Evolutionary conservation across 331 rosid genomes (phyloP), one percentile per base, ranked within the genome.

Genomic region (Arachis monticola): DNA sequence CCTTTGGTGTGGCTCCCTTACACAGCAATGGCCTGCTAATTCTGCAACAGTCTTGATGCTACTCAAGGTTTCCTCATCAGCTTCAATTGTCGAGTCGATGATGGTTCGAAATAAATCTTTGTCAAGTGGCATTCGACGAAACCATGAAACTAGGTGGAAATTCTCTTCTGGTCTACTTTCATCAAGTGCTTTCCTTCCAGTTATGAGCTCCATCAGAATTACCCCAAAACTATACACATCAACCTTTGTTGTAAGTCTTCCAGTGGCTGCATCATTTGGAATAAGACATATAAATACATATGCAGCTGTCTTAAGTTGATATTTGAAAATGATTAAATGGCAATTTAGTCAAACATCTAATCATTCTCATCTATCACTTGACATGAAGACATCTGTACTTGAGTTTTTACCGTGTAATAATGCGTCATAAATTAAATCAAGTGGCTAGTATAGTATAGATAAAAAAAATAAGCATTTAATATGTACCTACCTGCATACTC

Each of bases 201-300:
- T 86, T 62, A 95, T 77, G 58, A 95, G 69, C 83, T 95, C 98
- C 99, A 95, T 92, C 1, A 95, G 84, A 67, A 95, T 89, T 77
- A 92, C 99, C 14, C 99, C 99, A 5, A 90, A 95, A 82, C 98
- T 95, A 74, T 86, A 95, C 1, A 95, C 88, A 69, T 95, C 99
- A 40, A 85, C 97, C 85, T 95, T 95, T 42, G 88, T 86, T 3
- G 97, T 88, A 44, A 95, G 87, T 56, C 97, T 78, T 64, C 99
- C 99, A 0, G 98, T 95, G 27, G 82, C 99, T 95, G 92, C 59
- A 12, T 27, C 30, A 27, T 27, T 27, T 27, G 30, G 30, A 27
- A 27, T 27, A 1, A 27, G 30, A 27, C 30, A 27, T 27, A 22
- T 27, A 27, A 27, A 27, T 27, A 27, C 30, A 27, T 27, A 27